phyloP scores from a whole-genome alignment of 768 basidiomycete genomes.

The Mycena pura region DNA sequence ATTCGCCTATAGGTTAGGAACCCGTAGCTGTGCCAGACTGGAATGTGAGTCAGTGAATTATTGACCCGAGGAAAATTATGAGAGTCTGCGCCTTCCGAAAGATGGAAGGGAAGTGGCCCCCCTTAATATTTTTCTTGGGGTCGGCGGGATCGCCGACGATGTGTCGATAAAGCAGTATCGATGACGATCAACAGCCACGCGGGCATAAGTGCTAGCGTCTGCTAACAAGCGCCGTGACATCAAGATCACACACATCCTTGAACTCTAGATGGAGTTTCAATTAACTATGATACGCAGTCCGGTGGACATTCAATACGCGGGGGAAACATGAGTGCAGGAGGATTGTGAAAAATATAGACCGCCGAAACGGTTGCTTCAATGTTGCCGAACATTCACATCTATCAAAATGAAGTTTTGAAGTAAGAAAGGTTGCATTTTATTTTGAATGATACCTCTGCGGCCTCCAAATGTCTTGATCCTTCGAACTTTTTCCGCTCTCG shows the following conservation, averaged over 20 bases:
- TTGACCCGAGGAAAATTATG: neutral
- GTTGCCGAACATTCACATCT: too few species aligned
- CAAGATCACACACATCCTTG: too few species aligned
- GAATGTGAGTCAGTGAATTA: constrained; percentile 1
- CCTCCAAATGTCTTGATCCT: too few species aligned
- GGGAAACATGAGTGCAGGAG: too few species aligned
- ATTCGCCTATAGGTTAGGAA: neutral
- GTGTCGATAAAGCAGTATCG: neutral
- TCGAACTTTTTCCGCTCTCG: neutral
- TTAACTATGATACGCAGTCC: neutral
- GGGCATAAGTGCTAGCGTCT: too few species aligned
- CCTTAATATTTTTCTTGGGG: neutral
- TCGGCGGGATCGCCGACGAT: neutral
- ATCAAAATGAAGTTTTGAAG: too few species aligned
- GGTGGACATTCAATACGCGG: too few species aligned
- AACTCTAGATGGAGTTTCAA: neutral
- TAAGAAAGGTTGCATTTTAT: too few species aligned
- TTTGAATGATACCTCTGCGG: too few species aligned
- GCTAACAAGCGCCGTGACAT: too few species aligned
- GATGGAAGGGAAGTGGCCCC: neutral
- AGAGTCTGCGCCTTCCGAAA: constrained; percentile 1
- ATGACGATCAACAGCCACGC: neutral
- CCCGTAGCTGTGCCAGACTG: neutral
- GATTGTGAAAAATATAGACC: too few species aligned
- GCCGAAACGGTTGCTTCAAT: too few species aligned